phyloP scores from a whole-genome alignment of 129 eudicot species.

The Artemisia argyi region DNA sequence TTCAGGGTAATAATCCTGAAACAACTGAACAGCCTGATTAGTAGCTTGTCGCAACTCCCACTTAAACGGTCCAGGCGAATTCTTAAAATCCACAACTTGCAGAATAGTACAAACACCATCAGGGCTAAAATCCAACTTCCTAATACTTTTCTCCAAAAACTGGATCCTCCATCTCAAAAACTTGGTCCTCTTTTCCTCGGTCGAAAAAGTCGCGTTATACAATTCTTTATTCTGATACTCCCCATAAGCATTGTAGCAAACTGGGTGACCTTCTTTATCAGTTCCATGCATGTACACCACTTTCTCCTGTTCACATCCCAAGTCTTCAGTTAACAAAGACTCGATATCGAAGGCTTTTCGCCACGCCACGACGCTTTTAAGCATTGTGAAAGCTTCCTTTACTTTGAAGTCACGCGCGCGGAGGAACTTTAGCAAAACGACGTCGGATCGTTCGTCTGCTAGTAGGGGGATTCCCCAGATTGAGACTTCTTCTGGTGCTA shows the following conservation, averaged over 20 bases:
- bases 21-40: conserved; percentile 71
- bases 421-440: conserved; percentile 67
- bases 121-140: conserved; percentile 81
- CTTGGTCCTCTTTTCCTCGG: conserved; percentile 66
- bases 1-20: conserved; percentile 94
- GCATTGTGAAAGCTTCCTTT: conserved; percentile 74
- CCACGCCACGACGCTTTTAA: conserved; percentile 67
- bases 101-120: conserved; percentile 66
- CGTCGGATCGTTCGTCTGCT: conserved; percentile 74
- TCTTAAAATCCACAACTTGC: conserved; percentile 80
- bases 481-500: conserved; percentile 60
- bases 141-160: conserved; percentile 69
- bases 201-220: conserved; percentile 60
- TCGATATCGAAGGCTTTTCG: conserved; percentile 72
- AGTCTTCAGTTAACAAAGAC: conserved; percentile 48
- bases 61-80: conserved; percentile 76
- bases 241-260: conserved; percentile 78
- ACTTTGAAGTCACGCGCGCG: conserved; percentile 89
- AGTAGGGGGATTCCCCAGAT: conserved; percentile 77
- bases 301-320: conserved; percentile 58
- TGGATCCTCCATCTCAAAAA: conserved; percentile 76
- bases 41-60: conserved; percentile 77
- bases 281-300: conserved; percentile 73
- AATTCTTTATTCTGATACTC: conserved; percentile 83
- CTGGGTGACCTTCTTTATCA: conserved; percentile 88